These are phyloP conservation scores for Pulveroboletus sp. DNA, from an alignment of 768 basidiomycete genomes.

Conservation along the genomic window DNA sequence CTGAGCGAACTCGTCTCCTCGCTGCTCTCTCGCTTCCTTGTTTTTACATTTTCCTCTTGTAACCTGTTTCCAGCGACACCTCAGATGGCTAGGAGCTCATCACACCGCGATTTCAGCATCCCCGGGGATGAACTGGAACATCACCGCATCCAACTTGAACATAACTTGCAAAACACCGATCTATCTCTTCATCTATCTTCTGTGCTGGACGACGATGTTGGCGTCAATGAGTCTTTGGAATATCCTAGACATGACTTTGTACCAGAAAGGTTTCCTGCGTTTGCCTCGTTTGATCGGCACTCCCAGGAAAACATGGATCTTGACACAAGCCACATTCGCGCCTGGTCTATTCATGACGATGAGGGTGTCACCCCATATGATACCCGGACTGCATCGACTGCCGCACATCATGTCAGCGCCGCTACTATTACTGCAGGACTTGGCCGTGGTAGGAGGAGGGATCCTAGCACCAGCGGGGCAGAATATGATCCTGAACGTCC, in stretches of 20 bases:
- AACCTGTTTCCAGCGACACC: conserved; percentile 13
- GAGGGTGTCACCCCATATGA: conserved; percentile 65
- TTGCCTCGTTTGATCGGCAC: conserved; percentile 56
- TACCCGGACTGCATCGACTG: conserved; percentile 72
- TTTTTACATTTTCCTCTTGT: conserved; percentile 15
- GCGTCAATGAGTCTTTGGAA: conserved; percentile 53
- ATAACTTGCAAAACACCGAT: conserved; percentile 70
- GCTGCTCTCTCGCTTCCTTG: conserved; percentile 11
- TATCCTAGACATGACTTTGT: conserved; percentile 66
- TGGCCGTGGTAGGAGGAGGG: conserved; percentile 43
- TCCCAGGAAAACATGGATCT: conserved; percentile 54
- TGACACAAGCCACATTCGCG: conserved; percentile 46
- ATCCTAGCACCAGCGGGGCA: conserved; percentile 62
- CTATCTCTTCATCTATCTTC: conserved; percentile 68
- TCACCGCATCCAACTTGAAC: conserved; percentile 71
- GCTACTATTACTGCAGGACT: conserved; percentile 84
- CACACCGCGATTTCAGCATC: conserved; percentile 48
- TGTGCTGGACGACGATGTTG: conserved; percentile 36
- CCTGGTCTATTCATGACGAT: conserved; percentile 62
- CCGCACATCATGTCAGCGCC: conserved; percentile 85
- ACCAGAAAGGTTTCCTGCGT: conserved; percentile 52
- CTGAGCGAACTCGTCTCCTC: background rate
- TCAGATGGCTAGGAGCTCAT: conserved; percentile 24
- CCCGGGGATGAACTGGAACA: conserved; percentile 71
- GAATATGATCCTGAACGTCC: conserved; percentile 87